A percentile compares a stretch with the other conserved stretches of the same genome.
Conservation (phyloP, 768 basidiomycete genomes). For the Phanerochaete carnosa region DNA sequence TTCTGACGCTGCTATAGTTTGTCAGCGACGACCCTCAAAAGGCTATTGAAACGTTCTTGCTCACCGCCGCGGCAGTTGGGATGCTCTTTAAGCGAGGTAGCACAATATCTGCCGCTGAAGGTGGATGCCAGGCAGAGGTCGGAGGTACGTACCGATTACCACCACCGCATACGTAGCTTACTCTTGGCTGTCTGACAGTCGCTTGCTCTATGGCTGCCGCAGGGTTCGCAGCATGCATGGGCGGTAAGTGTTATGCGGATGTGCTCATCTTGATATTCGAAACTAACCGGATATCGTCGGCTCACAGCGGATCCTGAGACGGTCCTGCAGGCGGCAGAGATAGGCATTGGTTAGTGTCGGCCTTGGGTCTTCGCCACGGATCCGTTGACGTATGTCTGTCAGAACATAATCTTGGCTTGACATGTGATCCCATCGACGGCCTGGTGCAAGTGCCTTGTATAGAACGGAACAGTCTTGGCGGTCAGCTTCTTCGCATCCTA, state of each 20-base stretch:
- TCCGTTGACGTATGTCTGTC: neutral
- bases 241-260: slow-evolving; percentile 45
- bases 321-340: slow-evolving; percentile 86
- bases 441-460: slow-evolving; percentile 96
- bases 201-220: slow-evolving; percentile 96
- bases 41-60: slow-evolving; percentile 82
- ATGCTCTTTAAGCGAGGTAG: slow-evolving; percentile 98
- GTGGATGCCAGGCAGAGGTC: slow-evolving; percentile 93
- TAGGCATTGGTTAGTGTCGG: slow-evolving; percentile 75
- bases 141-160: slow-evolving; percentile 51
- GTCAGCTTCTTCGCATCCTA: slow-evolving; percentile 31
- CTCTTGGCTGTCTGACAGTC: slow-evolving; percentile 40
- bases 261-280: neutral
- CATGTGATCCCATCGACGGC: slow-evolving; percentile 93
- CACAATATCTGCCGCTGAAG: slow-evolving; percentile 94
- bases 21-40: slow-evolving; percentile 89
- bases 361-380: neutral
- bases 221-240: slow-evolving; percentile 93
- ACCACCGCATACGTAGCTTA: slow-evolving; percentile 1
- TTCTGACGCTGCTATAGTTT: slow-evolving; percentile 44
- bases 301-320: slow-evolving; percentile 85
- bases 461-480: slow-evolving; percentile 84
- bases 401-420: slow-evolving; percentile 87
- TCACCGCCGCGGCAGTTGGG: slow-evolving; percentile 89
- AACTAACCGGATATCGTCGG: too few species aligned